phyloP scores from a whole-genome alignment of 352 stramenopile species.

The Saprolegnia diclina region DNA sequence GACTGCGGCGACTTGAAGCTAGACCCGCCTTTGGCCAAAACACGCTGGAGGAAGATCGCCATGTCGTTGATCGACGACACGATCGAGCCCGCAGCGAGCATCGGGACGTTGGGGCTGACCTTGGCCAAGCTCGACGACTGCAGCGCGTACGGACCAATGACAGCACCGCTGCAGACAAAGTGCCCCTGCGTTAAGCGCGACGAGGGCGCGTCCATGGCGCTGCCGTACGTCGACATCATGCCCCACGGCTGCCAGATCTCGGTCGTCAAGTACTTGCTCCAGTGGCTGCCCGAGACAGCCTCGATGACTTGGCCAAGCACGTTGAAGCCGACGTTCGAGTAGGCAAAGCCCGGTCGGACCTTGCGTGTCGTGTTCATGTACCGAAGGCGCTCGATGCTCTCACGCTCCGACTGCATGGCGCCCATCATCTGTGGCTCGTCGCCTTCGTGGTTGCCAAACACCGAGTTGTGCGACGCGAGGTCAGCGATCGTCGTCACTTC shows the following conservation, averaged over 20 bases:
- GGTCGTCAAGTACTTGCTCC: slow-evolving; percentile 46
- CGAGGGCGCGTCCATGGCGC: slow-evolving; percentile 30
- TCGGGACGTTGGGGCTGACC: neutral
- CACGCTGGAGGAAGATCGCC: slow-evolving; percentile 42
- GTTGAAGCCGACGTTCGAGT: slow-evolving; percentile 54
- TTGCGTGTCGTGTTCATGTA: slow-evolving; percentile 40
- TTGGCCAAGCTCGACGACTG: neutral
- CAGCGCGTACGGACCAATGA: slow-evolving; percentile 43
- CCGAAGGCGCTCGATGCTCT: slow-evolving; percentile 34
- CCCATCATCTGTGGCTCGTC: slow-evolving; percentile 23
- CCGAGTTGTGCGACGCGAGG: slow-evolving; percentile 57
- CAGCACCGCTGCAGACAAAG: slow-evolving; percentile 39
- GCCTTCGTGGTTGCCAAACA: slow-evolving; percentile 37
- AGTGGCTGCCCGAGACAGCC: slow-evolving; percentile 37
- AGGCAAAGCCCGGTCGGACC: slow-evolving; percentile 43
- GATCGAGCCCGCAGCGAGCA: slow-evolving; percentile 40
- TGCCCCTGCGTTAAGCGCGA: slow-evolving; percentile 40
- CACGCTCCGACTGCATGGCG: slow-evolving; percentile 36
- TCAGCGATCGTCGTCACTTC: slow-evolving; percentile 44
- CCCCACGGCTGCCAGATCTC: slow-evolving; percentile 46
- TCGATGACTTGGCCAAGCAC: slow-evolving; percentile 60
- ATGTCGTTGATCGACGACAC: slow-evolving; percentile 53
- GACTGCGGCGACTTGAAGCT: slow-evolving; percentile 40
- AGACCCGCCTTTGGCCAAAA: slow-evolving; percentile 47
- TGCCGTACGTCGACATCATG: slow-evolving; percentile 50